Evolutionary conservation across 148 eudicot genomes (phyloP).

Genomic region (Nepenthes mirabilis): DNA sequence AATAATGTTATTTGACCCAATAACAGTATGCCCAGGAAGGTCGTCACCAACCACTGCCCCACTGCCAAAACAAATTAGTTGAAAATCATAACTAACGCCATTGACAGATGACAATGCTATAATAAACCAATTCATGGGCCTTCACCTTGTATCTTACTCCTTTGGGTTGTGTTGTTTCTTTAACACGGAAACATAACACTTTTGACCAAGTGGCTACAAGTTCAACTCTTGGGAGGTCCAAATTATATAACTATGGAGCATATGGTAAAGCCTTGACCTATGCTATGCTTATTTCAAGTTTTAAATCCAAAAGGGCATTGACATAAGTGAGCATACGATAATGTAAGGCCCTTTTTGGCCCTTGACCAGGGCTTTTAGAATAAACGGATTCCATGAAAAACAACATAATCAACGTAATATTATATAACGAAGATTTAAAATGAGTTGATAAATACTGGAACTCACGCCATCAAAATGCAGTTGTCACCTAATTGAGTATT

Average conservation of each 20-base stretch:
- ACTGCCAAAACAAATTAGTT: constrained; percentile 18
- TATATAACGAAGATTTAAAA: not conserved
- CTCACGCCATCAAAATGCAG: constrained; percentile 72
- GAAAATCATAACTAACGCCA: not conserved
- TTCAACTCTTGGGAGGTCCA: too few species aligned
- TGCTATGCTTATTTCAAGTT: too few species aligned
- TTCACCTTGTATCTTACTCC: too few species aligned
- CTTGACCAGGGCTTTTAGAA: not conserved
- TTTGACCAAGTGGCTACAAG: too few species aligned
- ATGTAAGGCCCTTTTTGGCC: not conserved
- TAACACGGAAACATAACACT: too few species aligned
- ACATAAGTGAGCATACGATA: not conserved
- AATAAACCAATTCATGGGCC: not conserved
- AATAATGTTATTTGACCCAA: constrained; percentile 73
- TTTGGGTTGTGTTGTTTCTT: too few species aligned
- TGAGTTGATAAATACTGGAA: not conserved
- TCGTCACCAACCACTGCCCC: constrained; percentile 96
- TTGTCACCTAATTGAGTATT: constrained; percentile 70
- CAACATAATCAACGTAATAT: not conserved
- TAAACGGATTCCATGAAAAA: too few species aligned
- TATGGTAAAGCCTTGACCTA: too few species aligned
- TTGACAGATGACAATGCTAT: not conserved
- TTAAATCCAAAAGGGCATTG: too few species aligned
- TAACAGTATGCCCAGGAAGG: constrained; percentile 62
- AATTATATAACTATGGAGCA: too few species aligned